Conservation (phyloP, 164 flowering plant species). For the Paratinospora sagittata region DNA sequence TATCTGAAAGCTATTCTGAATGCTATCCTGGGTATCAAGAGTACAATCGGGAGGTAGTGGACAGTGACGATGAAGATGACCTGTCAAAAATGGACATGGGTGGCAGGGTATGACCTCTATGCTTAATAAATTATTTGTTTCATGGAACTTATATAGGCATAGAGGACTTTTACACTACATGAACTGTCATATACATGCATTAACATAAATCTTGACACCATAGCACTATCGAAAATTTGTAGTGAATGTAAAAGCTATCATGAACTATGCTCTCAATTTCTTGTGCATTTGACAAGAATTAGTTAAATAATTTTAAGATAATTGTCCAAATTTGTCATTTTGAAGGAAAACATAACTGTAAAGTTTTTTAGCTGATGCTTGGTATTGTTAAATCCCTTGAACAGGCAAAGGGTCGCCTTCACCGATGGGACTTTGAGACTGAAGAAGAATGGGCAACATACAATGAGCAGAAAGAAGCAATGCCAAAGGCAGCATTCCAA, state of each 20-base stretch:
- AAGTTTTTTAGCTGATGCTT: not conserved
- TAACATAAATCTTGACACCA: not conserved
- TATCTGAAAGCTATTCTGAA: slow-evolving; percentile 97
- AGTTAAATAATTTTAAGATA: not conserved
- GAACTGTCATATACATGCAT: not conserved
- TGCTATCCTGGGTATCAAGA: slow-evolving; percentile 98
- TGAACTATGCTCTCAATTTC: not conserved
- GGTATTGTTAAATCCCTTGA: not conserved
- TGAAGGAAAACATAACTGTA: not conserved
- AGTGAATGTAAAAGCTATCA: not conserved
- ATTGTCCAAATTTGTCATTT: not conserved
- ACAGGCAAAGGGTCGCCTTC: slow-evolving; percentile 97
- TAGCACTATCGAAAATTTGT: not conserved
- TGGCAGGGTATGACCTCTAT: slow-evolving; percentile 58
- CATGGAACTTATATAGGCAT: not conserved
- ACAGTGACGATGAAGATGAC: slow-evolving; percentile 93
- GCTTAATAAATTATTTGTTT: not conserved
- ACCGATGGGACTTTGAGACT: slow-evolving; percentile 97
- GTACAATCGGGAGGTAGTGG: slow-evolving; percentile 89
- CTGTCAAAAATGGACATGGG: slow-evolving; percentile 99
- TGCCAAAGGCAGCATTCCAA: slow-evolving; percentile 99
- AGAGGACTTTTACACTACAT: not conserved
- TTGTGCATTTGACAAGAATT: not conserved
- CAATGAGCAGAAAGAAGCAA: slow-evolving; percentile 98
- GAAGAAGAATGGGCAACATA: slow-evolving; percentile 97